Conservation (phyloP, 768 basidiomycete species). For the Boletus subcaerulescens region DNA sequence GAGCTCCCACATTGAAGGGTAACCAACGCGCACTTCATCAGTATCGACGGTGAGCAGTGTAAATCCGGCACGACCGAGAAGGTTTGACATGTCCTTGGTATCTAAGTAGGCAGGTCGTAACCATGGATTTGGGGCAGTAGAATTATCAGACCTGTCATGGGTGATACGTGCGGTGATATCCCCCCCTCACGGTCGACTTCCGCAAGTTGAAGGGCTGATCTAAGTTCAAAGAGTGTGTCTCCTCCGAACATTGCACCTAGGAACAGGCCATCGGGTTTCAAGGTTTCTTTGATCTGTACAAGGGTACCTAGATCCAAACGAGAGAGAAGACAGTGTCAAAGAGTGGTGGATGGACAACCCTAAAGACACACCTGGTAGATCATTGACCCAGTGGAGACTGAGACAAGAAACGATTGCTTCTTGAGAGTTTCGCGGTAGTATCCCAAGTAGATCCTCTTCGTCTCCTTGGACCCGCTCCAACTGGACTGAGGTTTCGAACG, state of each 20-base stretch:
- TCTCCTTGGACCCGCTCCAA: constrained; percentile 77
- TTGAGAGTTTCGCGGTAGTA: constrained; percentile 69
- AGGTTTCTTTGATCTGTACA: constrained; percentile 79
- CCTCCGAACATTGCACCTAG: constrained; percentile 94
- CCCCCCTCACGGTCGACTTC: constrained; percentile 94
- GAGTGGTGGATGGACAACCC: not conserved
- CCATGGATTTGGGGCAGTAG: not conserved
- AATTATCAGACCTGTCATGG: constrained; percentile 81
- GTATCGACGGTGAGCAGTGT: constrained; percentile 91
- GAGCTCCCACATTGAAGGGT: constrained; percentile 96
- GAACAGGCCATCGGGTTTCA: constrained; percentile 91
- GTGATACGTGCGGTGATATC: constrained; percentile 93
- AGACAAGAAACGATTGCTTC: constrained; percentile 92
- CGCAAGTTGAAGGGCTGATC: constrained; percentile 91
- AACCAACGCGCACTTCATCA: constrained; percentile 87
- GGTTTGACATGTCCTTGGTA: constrained; percentile 88
- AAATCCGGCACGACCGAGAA: constrained; percentile 91
- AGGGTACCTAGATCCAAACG: constrained; percentile 56
- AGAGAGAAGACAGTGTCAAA: not conserved
- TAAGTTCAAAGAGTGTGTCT: constrained; percentile 93
- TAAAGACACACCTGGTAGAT: constrained; percentile 73
- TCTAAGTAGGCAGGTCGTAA: constrained; percentile 45
- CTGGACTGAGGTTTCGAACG: constrained; percentile 49
- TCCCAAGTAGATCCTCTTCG: constrained; percentile 74
- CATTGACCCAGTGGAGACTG: constrained; percentile 95